A percentile compares a stretch with the other conserved stretches of the same genome.
These are phyloP conservation scores for Neopestalotiopsis sp. DNA, from an alignment of 2,329 filamentous ascomycete genomes.

Conservation along the genomic window DNA sequence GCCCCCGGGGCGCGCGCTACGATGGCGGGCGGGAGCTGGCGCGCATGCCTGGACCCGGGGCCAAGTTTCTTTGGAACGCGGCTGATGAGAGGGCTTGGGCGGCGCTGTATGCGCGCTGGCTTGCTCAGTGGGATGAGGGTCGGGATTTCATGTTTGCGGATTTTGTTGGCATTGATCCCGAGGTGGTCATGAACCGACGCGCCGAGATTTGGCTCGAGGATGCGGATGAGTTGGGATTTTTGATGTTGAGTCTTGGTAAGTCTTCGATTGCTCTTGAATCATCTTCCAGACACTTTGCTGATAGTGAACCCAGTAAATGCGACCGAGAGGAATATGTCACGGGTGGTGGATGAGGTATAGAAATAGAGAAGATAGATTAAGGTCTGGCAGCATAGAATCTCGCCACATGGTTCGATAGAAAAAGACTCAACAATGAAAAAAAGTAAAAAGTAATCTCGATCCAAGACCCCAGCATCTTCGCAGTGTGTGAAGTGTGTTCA, in stretches of 20 bases:
- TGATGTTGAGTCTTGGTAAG: constrained; percentile 40
- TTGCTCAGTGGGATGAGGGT: constrained; percentile 38
- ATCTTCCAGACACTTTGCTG: background rate
- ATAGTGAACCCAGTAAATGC: background rate
- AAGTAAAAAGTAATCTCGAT: too few species aligned
- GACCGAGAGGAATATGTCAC: constrained; percentile 5
- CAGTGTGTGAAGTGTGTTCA: too few species aligned
- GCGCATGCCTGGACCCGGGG: constrained; percentile 43
- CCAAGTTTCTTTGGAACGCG: constrained; percentile 44
- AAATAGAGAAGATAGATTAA: background rate
- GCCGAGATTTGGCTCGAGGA: constrained; percentile 47
- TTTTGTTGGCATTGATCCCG: constrained; percentile 35
- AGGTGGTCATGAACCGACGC: constrained; percentile 35
- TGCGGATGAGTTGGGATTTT: constrained; percentile 44
- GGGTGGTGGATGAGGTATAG: constrained; percentile 1
- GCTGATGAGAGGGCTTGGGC: constrained; percentile 38
- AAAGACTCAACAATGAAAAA: too few species aligned
- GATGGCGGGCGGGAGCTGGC: constrained; percentile 38
- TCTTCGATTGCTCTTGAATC: background rate
- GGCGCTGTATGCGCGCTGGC: constrained; percentile 36
- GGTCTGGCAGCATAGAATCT: background rate
- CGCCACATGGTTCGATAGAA: background rate
- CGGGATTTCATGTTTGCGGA: constrained; percentile 35
- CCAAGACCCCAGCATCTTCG: too few species aligned
- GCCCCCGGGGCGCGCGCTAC: constrained; percentile 32